Base-by-base conservation (phyloP, 257 asterid species). In the Nicotiana benthamiana region DNA sequence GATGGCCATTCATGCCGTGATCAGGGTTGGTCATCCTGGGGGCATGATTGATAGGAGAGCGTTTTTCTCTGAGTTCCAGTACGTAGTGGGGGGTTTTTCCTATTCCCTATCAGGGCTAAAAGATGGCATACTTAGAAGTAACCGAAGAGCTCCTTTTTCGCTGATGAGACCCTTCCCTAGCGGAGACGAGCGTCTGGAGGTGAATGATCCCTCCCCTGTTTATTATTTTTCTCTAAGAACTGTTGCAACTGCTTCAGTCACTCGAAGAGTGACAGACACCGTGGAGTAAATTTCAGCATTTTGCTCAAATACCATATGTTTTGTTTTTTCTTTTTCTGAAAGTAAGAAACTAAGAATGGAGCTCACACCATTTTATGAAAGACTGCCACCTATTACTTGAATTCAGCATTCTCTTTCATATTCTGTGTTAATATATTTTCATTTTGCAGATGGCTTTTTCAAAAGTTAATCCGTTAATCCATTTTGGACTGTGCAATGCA, bases 1-100 rank as follows among this genome's bases (percentile, higher is more conserved):
- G 60, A 95, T 93, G 97, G 96, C 93, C 7, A 90, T 95, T 79
- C 99, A 95, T 79, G 97, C 95, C 12, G 99, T 90, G 24, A 90
- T 93, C 51, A 87, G 97, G 82, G 64, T 95, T 12, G 98, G 99
- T 59, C 90, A 85, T 80, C 99, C 99, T 0, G 99, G 98, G 63
- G 94, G 89, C 52, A 86, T 91, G 94, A 90, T 93, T 9, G 97
- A 93, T 18, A 80, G 94, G 80, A 90, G 95, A 86, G 56, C 93
- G 27, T 95, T 91, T 85, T 91, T 93, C 76, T 82, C 97, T 0
- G 97, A 95, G 16, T 95, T 95, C 84, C 85, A 89, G 89, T 94
- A 95, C 54, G 80, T 95, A 12, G 78, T 95, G 28, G 98, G 99
- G 13, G 99, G 99, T 54, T 85, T 84, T 75, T 86, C 94, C 32